Base-by-base conservation (phyloP, 345 rosid species). In the Lepidium didymum region DNA sequence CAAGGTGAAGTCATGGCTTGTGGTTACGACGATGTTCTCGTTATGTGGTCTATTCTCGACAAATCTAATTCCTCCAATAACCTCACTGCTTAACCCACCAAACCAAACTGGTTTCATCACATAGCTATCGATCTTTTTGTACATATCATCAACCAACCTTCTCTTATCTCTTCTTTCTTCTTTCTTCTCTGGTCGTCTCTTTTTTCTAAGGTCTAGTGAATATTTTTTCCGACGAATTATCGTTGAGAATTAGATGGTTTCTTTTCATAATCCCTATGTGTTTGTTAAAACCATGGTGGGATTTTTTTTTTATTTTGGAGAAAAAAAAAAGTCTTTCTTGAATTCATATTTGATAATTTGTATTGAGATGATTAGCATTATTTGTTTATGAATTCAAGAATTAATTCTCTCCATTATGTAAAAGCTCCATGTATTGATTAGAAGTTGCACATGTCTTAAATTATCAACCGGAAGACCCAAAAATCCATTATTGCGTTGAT, bases 41-140 rank as follows among this genome's bases (percentile, higher is more conserved):
- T 92, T 59, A 92, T 92, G 98, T 92, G 96, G 96, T 92, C 97
- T 34, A 91, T 91, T 76, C 90, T 91, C 2, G 97, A 91, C 78
- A 89, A 91, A 81, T 84, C 97, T 80, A 89, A 81, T 73, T 75
- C 93, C 59, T 74, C 74, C 14, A 61, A 68, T 82, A 72, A 72
- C 70, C 71, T 87, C 59, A 63, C 84, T 72, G 73, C 88, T n/a
- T 81, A 64, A 74, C 27, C 46, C 16, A 25, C 2, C 4, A 5
- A 5, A 29, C 33, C 0, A 29, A 1, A 27, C 3, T 27, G 31
- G 5, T 27, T 27, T 27, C 31, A 25, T 25, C 27, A 25, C 27
- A 1, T 5, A 27, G 6, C 31, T 27, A 27, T 27, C 5, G 4
- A 27, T 27, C 7, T 29, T 29, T 29, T 29, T 29, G 33, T 29